Evolutionary conservation across 1,139 yeast genomes (phyloP).

Genomic region (Hanseniaspora gamundiae): DNA sequence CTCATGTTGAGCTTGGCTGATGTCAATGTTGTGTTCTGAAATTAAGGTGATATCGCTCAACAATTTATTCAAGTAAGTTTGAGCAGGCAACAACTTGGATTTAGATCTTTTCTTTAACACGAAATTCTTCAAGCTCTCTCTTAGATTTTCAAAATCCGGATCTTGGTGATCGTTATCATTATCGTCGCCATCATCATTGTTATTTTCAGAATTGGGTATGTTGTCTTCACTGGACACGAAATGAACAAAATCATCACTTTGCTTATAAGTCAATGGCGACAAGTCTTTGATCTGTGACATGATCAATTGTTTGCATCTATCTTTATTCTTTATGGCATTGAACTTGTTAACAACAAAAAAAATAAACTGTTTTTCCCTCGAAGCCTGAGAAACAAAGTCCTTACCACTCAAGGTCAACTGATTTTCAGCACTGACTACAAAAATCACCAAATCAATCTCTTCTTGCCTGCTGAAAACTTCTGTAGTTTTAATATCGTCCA

Average conservation of each 20-base stretch:
- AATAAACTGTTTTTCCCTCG: slow-evolving; percentile 81
- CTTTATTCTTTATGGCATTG: slow-evolving; percentile 71
- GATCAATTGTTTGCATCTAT: slow-evolving; percentile 63
- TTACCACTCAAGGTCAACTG: slow-evolving; percentile 91
- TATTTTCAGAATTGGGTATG: slow-evolving; percentile 27
- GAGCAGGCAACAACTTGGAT: slow-evolving; percentile 87
- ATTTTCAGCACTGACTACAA: slow-evolving; percentile 93
- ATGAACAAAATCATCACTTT: slow-evolving; percentile 83
- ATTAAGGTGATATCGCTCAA: slow-evolving; percentile 52
- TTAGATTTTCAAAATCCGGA: slow-evolving; percentile 75
- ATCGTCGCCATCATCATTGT: slow-evolving; percentile 24
- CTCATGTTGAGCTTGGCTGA: slow-evolving; percentile 38
- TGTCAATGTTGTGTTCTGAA: slow-evolving; percentile 46
- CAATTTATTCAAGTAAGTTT: slow-evolving; percentile 63
- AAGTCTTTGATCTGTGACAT: slow-evolving; percentile 77
- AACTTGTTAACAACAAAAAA: slow-evolving; percentile 91
- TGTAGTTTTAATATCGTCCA: slow-evolving; percentile 89
- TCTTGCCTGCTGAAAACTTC: slow-evolving; percentile 94
- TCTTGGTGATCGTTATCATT: slow-evolving; percentile 17
- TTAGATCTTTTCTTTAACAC: slow-evolving; percentile 79
- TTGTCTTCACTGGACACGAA: slow-evolving; percentile 61
- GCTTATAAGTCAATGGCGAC: slow-evolving; percentile 86
- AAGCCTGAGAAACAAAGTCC: slow-evolving; percentile 84
- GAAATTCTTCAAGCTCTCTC: slow-evolving; percentile 74
- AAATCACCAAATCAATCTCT: slow-evolving; percentile 90